Evolutionary conservation across 148 eudicot species (phyloP), one percentile per base, ranked within the genome.

Genomic region (Persicaria tinctoria): DNA sequence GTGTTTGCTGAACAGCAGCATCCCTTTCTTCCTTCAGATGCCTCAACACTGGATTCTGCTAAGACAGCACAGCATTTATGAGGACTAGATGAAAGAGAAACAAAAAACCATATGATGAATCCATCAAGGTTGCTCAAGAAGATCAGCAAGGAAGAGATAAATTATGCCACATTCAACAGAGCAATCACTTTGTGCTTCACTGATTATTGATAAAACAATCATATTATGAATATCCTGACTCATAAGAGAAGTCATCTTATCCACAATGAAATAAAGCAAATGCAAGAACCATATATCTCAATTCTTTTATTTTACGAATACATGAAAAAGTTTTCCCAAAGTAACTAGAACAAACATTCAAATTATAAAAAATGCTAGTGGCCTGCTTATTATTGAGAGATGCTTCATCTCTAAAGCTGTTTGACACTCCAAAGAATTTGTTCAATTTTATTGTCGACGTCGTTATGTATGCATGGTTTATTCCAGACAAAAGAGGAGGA

Each of bases 11-110:
- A 63, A 90, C 83, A 74, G 86, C 92, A 68, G 89, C 83, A 84
- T 92, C 95, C 74, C 89, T 87, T 70, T 90, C 95, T 23, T 82
- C 90, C 80, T 83, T 87, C 56, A 86, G 81, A 9, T 80, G 86
- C 80, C 87, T 88, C 77, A 92, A 63, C 63, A 69, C 86, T 75
- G 82, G 88, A 79, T 80, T 84, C 88, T 83, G 55, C 54, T 72
- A 16, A 49, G 1, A 20, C 11, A 3, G 41, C 32, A 17, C 63
- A n/a, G 4, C 57, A 49, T 72, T 68, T n/a, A 80, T 68, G 9
- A 9, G 9, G 6, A 50, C 3, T 50, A 12, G 2, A 50, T 8
- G 53, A 50, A 8, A 7, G 12, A 50, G 12, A 8, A 50, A 50
- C 53, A 50, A 8, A 8, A 5, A 0, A 50, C 9, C 9, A 50